Evolutionary conservation across 495 filamentous ascomycete species (phyloP).

Genomic region (Podospora didyma): DNA sequence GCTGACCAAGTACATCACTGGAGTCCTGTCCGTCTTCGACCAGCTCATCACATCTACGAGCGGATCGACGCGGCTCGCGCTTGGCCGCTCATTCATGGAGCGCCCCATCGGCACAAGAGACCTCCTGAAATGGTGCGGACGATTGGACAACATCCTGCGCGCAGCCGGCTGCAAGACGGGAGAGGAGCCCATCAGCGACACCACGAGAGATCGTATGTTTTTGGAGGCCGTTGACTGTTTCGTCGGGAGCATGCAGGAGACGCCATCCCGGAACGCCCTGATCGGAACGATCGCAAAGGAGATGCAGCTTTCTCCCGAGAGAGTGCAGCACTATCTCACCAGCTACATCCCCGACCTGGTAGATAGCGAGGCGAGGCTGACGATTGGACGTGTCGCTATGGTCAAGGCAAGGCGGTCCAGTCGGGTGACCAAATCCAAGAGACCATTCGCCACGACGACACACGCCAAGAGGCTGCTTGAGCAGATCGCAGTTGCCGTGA

Average conservation of each 20-base stretch:
- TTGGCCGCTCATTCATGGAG: conserved; percentile 51
- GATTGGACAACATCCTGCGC: conserved; percentile 59
- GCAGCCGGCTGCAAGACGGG: conserved; percentile 61
- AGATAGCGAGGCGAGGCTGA: conserved; percentile 53
- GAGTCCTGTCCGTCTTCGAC: conserved; percentile 72
- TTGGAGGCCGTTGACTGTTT: conserved; percentile 89
- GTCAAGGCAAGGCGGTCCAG: conserved; percentile 38
- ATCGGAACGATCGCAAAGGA: conserved; percentile 71
- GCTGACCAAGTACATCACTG: conserved; percentile 62
- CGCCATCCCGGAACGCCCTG: conserved; percentile 55
- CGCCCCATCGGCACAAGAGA: conserved; percentile 71
- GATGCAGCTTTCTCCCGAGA: conserved; percentile 77
- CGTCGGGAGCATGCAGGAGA: conserved; percentile 69
- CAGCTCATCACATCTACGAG: conserved; percentile 53
- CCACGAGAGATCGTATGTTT: conserved; percentile 77
- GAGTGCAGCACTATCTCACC: conserved; percentile 64
- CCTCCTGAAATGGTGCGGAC: conserved; percentile 82
- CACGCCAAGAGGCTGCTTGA: conserved; percentile 73
- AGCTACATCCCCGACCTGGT: conserved; percentile 63
- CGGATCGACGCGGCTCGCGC: conserved; percentile 48
- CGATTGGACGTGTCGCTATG: conserved; percentile 64
- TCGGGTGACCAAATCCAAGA: conserved; percentile 41
- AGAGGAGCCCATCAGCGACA: conserved; percentile 69
- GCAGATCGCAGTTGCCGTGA: conserved; percentile 76
- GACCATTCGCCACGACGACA: conserved; percentile 69